Percentiles rank a stretch among this genome's conserved stretches.
phyloP scores from a whole-genome alignment of 2,329 filamentous ascomycete species.

The Paramyrothecium sp. region DNA sequence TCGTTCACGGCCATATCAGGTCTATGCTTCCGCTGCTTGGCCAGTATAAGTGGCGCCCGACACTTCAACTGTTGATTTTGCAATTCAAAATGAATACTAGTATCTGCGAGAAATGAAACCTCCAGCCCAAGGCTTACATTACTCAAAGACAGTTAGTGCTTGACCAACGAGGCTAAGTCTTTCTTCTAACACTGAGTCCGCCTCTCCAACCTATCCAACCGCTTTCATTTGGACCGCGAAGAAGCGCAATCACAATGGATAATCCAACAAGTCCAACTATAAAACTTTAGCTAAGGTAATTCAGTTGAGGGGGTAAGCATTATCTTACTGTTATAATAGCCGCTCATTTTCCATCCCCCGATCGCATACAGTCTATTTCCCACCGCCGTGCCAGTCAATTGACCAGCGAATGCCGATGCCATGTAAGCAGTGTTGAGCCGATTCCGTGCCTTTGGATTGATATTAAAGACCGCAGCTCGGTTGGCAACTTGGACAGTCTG shows the following conservation, averaged over 20 bases:
- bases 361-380: slow-evolving; percentile 51
- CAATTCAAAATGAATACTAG: no score
- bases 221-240: slow-evolving; percentile 25
- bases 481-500: slow-evolving; percentile 76
- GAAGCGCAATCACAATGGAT: slow-evolving; percentile 24
- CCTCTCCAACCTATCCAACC: slow-evolving; percentile 31
- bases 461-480: slow-evolving; percentile 64
- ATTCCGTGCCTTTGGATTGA: slow-evolving; percentile 71
- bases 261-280: slow-evolving; percentile 19
- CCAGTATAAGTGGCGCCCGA: no score
- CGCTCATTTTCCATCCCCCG: slow-evolving; percentile 50
- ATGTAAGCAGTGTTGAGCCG: slow-evolving; percentile 82
- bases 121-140: no score
- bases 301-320: not conserved
- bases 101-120: no score
- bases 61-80: no score
- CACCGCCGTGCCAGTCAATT: slow-evolving; percentile 67
- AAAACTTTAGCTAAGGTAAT: not conserved
- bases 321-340: slow-evolving; percentile 30
- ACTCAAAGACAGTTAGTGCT: no score
- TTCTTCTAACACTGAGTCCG: slow-evolving; percentile 14
- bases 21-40: no score
- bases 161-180: no score
- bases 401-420: slow-evolving; percentile 72
- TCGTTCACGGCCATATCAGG: no score